Conservation (phyloP, 768 basidiomycete genomes). For the Kwoniella shandongensis region DNA sequence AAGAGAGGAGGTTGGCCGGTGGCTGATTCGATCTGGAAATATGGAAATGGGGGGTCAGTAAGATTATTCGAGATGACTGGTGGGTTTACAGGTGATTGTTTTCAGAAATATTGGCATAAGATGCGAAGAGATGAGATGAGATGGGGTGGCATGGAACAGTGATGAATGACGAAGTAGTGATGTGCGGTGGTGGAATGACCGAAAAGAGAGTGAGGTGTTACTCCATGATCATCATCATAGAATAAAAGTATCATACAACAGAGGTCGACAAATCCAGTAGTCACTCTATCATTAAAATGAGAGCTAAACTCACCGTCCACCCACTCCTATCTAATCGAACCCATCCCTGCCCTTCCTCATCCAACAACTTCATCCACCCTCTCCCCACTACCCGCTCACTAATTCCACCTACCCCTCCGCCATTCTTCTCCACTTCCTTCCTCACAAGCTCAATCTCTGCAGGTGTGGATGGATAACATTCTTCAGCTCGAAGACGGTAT, state of each 20-base stretch:
- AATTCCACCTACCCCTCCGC: too few species aligned
- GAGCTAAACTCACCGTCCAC: constrained; percentile 36
- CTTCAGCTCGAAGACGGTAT: constrained; percentile 1
- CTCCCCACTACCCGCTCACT: constrained; percentile 18
- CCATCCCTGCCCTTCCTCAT: constrained; percentile 16
- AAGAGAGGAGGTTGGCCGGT: background rate
- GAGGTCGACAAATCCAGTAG: background rate
- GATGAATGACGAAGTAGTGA: too few species aligned
- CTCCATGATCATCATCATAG: background rate
- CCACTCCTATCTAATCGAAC: constrained; percentile 36
- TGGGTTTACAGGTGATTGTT: background rate
- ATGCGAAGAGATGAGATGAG: too few species aligned
- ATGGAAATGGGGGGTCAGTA: background rate
- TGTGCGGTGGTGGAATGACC: too few species aligned
- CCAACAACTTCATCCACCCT: constrained; percentile 19
- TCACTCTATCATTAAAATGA: too few species aligned
- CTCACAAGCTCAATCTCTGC: constrained; percentile 13
- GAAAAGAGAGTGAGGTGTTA: too few species aligned
- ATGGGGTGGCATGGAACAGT: too few species aligned
- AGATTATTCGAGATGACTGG: background rate
- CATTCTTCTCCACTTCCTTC: constrained; percentile 6
- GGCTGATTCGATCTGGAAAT: constrained; percentile 3
- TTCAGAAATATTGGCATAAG: too few species aligned
- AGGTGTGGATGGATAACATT: background rate
- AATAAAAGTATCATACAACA: background rate